Evolutionary conservation across 345 rosid genomes (phyloP), one percentile per base, ranked within the genome.

Genomic region (Gossypium bickii): DNA sequence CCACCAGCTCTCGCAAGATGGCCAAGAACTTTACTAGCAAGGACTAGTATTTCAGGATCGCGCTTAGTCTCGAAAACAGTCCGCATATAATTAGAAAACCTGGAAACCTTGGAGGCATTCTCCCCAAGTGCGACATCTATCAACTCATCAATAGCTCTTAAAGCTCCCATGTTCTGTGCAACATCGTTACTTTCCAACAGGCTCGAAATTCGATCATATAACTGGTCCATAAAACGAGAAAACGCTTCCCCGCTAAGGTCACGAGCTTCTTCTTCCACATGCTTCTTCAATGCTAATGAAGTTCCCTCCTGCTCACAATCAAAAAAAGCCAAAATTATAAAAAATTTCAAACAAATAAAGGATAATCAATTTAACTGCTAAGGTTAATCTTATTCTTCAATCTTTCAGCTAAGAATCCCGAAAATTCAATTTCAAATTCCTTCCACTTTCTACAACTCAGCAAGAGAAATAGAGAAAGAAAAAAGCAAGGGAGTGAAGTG

Each of bases 1-100:
- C 99, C 99, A 70, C 99, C 98, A 18, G 97, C 95, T 91, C 97
- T 88, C 5, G 97, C 98, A 75, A 96, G 89, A 73, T 96, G 99
- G 45, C 99, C 99, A 82, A 96, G 88, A 79, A 96, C 99, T 82
- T 78, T 83, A 84, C 98, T 96, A 70, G 98, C 95, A 88, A 87
- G 97, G 75, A 88, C 86, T 85, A 96, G 80, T 74, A 88, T 88
- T 59, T 90, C 97, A 45, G 83, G 90, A 78, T 93, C 99, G 45
- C 94, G 93, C 86, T 90, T 93, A 45, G 77, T 22, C 60, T 90
- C 99, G 25, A 96, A 93, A 55, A 90, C 92, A 12, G 68, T 82
- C 77, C 97, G 82, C 93, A 93, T 85, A 25, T 90, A 89, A 78
- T 58, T 78, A 10, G 99, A 87, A 81, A 93, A 89, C 83, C 87